Percentiles rank a stretch among this genome's conserved stretches.
Evolutionary conservation across 306 rosid genomes (phyloP).

Genomic region (Echinosophora koreensis): DNA sequence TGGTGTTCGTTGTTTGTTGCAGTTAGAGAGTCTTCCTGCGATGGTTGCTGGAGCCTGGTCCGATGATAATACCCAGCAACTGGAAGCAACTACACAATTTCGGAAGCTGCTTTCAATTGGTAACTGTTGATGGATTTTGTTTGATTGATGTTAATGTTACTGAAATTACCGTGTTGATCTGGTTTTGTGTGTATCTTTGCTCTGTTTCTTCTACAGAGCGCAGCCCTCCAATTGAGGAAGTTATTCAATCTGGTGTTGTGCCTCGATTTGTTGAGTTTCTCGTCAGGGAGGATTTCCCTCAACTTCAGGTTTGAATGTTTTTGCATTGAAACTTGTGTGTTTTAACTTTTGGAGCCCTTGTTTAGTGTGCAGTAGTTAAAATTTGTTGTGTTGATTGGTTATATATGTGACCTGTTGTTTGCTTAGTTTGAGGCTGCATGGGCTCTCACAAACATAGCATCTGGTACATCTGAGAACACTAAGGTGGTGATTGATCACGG

Average conservation of each 20-base stretch:
- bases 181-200: not conserved
- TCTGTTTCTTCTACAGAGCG: slow-evolving; percentile 55
- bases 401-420: slow-evolving; percentile 17
- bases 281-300: slow-evolving; percentile 86
- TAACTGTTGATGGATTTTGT: slow-evolving; percentile 25
- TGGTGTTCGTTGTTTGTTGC: slow-evolving; percentile 17
- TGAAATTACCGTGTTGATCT: not conserved
- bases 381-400: slow-evolving; percentile 28
- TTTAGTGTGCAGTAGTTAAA: not conserved
- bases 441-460: slow-evolving; percentile 96
- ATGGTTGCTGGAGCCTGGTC: slow-evolving; percentile 91
- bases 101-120: slow-evolving; percentile 91
- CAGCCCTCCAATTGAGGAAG: slow-evolving; percentile 96
- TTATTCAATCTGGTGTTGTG: slow-evolving; percentile 89
- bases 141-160: not conserved
- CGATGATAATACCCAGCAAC: slow-evolving; percentile 65
- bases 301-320: slow-evolving; percentile 71
- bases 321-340: not conserved
- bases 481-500: slow-evolving; percentile 94
- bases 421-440: slow-evolving; percentile 93
- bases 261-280: slow-evolving; percentile 91
- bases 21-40: slow-evolving; percentile 92
- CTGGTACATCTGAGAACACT: slow-evolving; percentile 92
- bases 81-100: slow-evolving; percentile 88
- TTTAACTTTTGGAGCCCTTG: not conserved